Conservation (phyloP, 805 yeast genomes). For the Kuraishia molischiana region DNA sequence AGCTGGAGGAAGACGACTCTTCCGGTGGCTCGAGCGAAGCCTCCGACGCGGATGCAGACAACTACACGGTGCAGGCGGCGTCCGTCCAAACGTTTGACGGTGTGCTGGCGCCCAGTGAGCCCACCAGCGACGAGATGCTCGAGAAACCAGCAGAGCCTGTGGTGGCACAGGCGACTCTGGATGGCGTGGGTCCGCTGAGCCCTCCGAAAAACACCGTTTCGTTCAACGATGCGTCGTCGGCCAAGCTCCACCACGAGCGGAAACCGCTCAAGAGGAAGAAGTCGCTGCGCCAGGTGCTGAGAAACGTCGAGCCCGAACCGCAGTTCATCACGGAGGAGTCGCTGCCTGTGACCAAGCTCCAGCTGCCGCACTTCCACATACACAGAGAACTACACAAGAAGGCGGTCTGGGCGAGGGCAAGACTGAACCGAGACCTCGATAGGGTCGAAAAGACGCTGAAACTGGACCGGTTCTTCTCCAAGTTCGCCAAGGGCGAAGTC, state of each 20-base stretch:
- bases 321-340: background rate
- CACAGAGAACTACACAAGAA: conserved; percentile 13
- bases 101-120: background rate
- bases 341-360: background rate
- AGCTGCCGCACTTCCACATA: conserved; percentile 5
- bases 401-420: conserved; percentile 13
- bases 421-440: conserved; percentile 8
- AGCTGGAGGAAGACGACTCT: background rate
- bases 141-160: background rate
- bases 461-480: conserved; percentile 18
- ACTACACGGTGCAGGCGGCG: background rate
- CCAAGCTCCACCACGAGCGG: too few species aligned
- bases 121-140: background rate
- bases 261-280: background rate
- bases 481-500: conserved; percentile 46
- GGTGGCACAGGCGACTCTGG: background rate
- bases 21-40: background rate
- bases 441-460: conserved; percentile 12
- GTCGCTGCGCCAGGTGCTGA: background rate
- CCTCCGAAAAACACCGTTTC: background rate
- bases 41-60: background rate
- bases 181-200: background rate
- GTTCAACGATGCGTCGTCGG: background rate
- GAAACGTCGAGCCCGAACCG: background rate
- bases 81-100: background rate